Evolutionary conservation across 2,329 filamentous ascomycete species (phyloP).

Genomic region (Hypoxylon sp.): DNA sequence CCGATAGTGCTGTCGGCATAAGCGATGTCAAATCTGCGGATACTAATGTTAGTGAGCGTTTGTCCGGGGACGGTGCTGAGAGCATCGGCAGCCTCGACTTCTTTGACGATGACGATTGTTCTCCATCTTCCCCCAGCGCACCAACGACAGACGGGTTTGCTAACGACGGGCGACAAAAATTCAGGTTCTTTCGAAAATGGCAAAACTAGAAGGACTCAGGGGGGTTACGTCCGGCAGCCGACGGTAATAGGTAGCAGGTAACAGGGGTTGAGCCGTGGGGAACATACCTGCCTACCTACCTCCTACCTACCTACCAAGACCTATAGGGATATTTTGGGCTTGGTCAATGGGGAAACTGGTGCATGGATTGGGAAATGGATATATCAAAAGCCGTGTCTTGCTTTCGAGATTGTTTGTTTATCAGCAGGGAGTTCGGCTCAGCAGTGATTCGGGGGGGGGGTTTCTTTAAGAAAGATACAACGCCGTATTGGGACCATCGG

Average conservation of each 20-base stretch:
- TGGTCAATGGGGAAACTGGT: neutral
- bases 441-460: slow-evolving; percentile 12
- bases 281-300: neutral
- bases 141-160: slow-evolving; percentile 35
- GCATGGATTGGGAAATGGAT: neutral
- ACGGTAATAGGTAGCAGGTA: neutral
- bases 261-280: neutral
- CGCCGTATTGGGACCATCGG: neutral
- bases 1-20: slow-evolving; percentile 41
- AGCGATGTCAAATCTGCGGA: slow-evolving; percentile 36
- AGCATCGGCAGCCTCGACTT: slow-evolving; percentile 53
- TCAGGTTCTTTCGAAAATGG: slow-evolving; percentile 45
- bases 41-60: slow-evolving; percentile 28
- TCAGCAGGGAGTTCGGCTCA: slow-evolving; percentile 34
- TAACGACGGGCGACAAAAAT: slow-evolving; percentile 37
- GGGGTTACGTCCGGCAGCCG: slow-evolving; percentile 7
- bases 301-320: too few species aligned
- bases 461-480: neutral
- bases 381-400: slow-evolving; percentile 2
- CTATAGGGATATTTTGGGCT: neutral
- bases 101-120: slow-evolving; percentile 36
- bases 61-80: slow-evolving; percentile 55
- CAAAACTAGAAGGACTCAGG: slow-evolving; percentile 40
- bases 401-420: slow-evolving; percentile 21
- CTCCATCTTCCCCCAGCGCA: slow-evolving; percentile 40